A percentile compares a stretch with the other conserved stretches of the same genome.
Evolutionary conservation across 805 yeast species (phyloP).

Genomic region (Candida ovalis): DNA sequence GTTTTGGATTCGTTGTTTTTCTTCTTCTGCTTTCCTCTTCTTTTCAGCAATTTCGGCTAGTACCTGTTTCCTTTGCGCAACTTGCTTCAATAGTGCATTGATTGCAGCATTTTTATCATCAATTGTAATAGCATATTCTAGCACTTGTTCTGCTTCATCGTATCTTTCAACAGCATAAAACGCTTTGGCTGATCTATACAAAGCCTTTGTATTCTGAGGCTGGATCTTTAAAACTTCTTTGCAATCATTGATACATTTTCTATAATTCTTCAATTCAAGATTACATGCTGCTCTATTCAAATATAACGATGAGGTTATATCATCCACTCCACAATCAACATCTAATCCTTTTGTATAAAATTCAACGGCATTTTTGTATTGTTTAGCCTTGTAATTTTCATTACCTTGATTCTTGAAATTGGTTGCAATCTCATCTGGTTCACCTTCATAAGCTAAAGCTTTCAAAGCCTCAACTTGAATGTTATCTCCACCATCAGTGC

Average conservation of each 20-base stretch:
- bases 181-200: conserved; percentile 81
- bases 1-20: conserved; percentile 37
- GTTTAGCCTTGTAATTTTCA: conserved; percentile 69
- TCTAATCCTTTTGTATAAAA: conserved; percentile 79
- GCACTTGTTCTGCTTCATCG: conserved; percentile 68
- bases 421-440: conserved; percentile 84
- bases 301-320: conserved; percentile 58
- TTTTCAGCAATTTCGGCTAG: conserved; percentile 26
- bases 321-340: conserved; percentile 54
- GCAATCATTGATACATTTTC: conserved; percentile 85
- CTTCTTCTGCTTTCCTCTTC: conserved; percentile 35
- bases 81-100: conserved; percentile 38
- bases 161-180: conserved; percentile 60
- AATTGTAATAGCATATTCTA: conserved; percentile 59
- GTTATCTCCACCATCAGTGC: conserved; percentile 71
- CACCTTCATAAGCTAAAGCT: conserved; percentile 93
- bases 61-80: conserved; percentile 30
- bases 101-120: conserved; percentile 61
- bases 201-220: conserved; percentile 75
- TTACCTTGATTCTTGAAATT: conserved; percentile 94
- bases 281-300: conserved; percentile 91
- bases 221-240: conserved; percentile 62
- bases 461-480: conserved; percentile 79
- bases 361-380: conserved; percentile 71
- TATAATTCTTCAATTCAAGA: conserved; percentile 76